Percentiles rank a stretch among this genome's conserved stretches.
phyloP scores from a whole-genome alignment of 164 flowering plant genomes.

The Santalum album region DNA sequence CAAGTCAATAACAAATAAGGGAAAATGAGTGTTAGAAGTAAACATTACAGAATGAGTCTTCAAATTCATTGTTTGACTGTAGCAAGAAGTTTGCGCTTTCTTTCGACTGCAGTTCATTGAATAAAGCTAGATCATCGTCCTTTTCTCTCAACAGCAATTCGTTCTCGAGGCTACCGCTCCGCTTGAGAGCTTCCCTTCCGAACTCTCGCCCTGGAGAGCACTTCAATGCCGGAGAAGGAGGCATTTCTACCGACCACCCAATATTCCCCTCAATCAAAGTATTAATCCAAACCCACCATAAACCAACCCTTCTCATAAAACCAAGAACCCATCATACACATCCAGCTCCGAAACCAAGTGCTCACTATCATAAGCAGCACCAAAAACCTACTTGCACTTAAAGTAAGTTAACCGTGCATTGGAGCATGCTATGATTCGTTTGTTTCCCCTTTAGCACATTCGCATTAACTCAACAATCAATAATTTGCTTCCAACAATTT shows the following conservation, averaged over 20 bases:
- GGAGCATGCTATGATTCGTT: no score
- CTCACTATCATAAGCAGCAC: not conserved
- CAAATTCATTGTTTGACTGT: conserved; percentile 60
- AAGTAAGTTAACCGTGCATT: no score
- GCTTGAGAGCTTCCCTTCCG: conserved; percentile 46
- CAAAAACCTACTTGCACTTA: not conserved
- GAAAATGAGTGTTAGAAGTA: conserved; percentile 1
- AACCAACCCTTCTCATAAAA: conserved; percentile 1
- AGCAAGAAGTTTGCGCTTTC: conserved; percentile 76
- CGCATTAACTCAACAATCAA: conserved; percentile 1
- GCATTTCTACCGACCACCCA: conserved; percentile 43
- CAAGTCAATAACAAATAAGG: conserved; percentile 1
- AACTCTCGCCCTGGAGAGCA: conserved; percentile 57
- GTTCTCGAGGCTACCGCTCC: conserved; percentile 70
- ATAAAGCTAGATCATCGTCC: conserved; percentile 87
- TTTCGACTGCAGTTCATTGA: conserved; percentile 67
- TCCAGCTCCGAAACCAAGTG: conserved; percentile 4
- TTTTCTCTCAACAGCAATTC: conserved; percentile 49
- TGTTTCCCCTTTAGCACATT: not conserved
- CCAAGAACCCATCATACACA: conserved; percentile 4
- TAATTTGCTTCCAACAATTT: not conserved
- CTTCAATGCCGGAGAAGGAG: conserved; percentile 75
- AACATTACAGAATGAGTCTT: conserved; percentile 66
- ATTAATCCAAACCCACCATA: conserved; percentile 8
- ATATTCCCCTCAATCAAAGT: conserved; percentile 2